phyloP scores from a whole-genome alignment of 345 rosid genomes.

The rapeseed (Brassica napus) region DNA sequence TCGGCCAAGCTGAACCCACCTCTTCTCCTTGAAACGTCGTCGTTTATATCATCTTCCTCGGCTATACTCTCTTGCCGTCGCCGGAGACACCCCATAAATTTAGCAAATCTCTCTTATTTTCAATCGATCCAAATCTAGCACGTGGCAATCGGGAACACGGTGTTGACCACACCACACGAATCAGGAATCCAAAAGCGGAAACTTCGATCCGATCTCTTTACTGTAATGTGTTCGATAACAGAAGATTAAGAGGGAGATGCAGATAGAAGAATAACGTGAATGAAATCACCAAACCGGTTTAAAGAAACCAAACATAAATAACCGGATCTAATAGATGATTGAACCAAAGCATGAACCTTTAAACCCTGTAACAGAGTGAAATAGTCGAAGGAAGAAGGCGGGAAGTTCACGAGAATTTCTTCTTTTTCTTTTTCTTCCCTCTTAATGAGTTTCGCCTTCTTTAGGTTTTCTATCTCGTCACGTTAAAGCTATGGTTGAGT shows the following conservation, averaged over 20 bases:
- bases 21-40: conserved; percentile 46
- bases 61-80: conserved; percentile 37
- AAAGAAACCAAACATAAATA: no score
- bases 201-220: neutral
- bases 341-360: no score
- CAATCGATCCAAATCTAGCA: neutral
- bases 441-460: neutral
- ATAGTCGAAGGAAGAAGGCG: neutral
- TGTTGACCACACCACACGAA: neutral
- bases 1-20: conserved; percentile 52
- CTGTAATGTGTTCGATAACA: neutral
- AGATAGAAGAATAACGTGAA: neutral
- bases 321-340: no score
- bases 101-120: neutral
- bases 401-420: conserved; percentile 34
- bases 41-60: conserved; percentile 44
- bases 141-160: neutral
- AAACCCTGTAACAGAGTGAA: no score
- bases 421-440: neutral
- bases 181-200: neutral
- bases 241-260: neutral
- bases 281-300: no score
- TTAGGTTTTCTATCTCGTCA: conserved; percentile 16
- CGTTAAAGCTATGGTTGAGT: conserved; percentile 14
- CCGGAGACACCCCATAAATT: conserved; percentile 21